Evolutionary conservation across 179 eudicot species (phyloP).

Genomic region (Silene noctiflora): DNA sequence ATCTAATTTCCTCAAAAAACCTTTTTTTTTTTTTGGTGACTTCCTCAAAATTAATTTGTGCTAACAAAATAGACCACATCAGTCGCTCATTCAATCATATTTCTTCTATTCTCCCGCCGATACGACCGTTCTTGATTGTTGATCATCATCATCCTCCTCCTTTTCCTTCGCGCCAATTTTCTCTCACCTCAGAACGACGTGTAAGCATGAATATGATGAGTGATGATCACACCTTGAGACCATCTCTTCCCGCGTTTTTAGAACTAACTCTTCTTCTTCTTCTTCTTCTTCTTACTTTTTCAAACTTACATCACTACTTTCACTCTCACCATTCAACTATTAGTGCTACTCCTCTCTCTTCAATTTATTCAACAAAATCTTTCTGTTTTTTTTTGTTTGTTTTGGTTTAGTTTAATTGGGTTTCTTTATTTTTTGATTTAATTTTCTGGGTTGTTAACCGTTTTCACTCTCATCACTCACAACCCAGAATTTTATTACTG

Average conservation of each 20-base stretch:
- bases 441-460: not conserved
- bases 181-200: not conserved
- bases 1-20: too few species aligned
- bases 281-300: not conserved
- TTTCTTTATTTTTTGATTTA: not conserved
- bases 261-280: not conserved
- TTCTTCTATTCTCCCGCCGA: not conserved
- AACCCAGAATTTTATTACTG: conserved; percentile 5
- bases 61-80: too few species aligned
- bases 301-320: not conserved
- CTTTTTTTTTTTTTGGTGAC: too few species aligned
- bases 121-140: not conserved
- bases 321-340: not conserved
- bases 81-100: too few species aligned
- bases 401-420: not conserved
- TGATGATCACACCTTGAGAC: not conserved
- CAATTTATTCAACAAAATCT: not conserved
- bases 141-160: not conserved
- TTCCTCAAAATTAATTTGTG: too few species aligned
- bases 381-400: not conserved
- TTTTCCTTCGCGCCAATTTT: not conserved
- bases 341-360: not conserved
- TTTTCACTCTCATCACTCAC: not conserved
- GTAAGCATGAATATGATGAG: not conserved
- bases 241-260: not conserved